Evolutionary conservation across 331 rosid genomes (phyloP), one percentile per base, ranked within the genome.

Genomic region (Rosa hybrid): DNA sequence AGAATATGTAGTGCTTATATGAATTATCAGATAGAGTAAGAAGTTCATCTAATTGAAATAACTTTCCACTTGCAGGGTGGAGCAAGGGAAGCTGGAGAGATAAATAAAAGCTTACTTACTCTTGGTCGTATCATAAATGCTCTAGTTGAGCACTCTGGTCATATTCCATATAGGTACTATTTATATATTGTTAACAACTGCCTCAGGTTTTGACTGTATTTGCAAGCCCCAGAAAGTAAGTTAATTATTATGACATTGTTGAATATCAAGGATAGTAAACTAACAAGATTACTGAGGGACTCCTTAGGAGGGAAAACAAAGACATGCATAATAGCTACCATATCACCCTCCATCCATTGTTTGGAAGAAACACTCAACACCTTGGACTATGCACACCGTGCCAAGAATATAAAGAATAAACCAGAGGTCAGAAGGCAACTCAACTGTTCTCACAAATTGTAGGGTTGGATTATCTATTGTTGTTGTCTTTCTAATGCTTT

Each of bases 21-120:
- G 73, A 54, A 54, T 30, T 59, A 44, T 41, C 30, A 18, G 21
- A 41, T 6, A 65, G 4, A 12, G 14, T 76, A 39, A 48, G 71
- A 30, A 30, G 34, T 30, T 30, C n/a, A 78, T 45, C 74, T 83
- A 46, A 79, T 83, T 57, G 57, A 64, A 72, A n/a, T 30, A 68
- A 69, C 78, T 30, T 59, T 67, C 45, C 60, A 83, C 78, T 87
- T 89, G 86, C 97, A 96, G 99, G 95, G 99, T 49, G 88, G 99
- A 90, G 99, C 99, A 74, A 93, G 99, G 88, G 99, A 96, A 89
- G 99, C 99, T 49, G 98, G 99, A 72, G 98, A 96, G 92, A 96
- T 96, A 78, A 96, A 96, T 81, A 96, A 96, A 85, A 93, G 99
- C 86, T 88, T 96, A 76, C 97, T 96, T 57, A 96, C 99, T 48